Percentiles rank a stretch among this genome's conserved stretches.
Evolutionary conservation across 1,284 basidiomycete species (phyloP).

Genomic region (Moesziomyces sp.): DNA sequence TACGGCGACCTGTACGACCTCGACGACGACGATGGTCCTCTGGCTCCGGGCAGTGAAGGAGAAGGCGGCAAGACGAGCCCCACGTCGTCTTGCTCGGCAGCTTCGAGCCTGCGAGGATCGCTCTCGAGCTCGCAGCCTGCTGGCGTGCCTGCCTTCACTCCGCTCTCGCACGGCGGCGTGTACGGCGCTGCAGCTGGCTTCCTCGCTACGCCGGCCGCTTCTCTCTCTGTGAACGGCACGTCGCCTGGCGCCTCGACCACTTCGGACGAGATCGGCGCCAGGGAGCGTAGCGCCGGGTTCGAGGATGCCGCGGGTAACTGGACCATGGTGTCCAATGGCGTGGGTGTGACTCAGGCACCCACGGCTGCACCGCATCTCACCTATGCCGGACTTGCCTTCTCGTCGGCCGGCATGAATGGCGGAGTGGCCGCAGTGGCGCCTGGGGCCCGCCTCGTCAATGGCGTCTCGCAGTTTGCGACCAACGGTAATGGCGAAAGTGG

Average conservation of each 20-base stretch:
- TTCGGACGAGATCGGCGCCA: slow-evolving; percentile 23
- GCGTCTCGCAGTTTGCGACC: slow-evolving; percentile 13
- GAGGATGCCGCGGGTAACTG: slow-evolving; percentile 26
- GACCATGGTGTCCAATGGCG: slow-evolving; percentile 1
- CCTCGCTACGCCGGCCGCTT: slow-evolving; percentile 16
- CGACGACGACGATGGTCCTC: slow-evolving; percentile 44
- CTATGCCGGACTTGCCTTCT: slow-evolving; percentile 33
- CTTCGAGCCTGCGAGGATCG: slow-evolving; percentile 32
- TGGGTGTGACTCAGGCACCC: background rate
- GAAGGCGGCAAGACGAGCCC: slow-evolving; percentile 44
- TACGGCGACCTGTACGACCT: slow-evolving; percentile 34
- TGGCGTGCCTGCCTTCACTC: slow-evolving; percentile 30
- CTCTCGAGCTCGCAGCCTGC: slow-evolving; percentile 26
- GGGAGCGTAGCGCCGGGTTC: slow-evolving; percentile 14
- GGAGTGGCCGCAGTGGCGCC: slow-evolving; percentile 16
- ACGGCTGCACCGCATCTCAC: slow-evolving; percentile 14
- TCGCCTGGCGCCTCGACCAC: slow-evolving; percentile 33
- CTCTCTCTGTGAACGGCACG: slow-evolving; percentile 7
- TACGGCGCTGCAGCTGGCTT: slow-evolving; percentile 9
- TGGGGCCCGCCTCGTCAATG: slow-evolving; percentile 5
- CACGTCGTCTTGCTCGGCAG: slow-evolving; percentile 28
- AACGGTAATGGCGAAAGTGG: background rate
- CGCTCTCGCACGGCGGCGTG: slow-evolving; percentile 19
- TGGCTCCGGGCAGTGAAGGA: slow-evolving; percentile 40
- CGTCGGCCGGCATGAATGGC: slow-evolving; percentile 14